phyloP scores from a whole-genome alignment of 768 basidiomycete genomes.

The Lactarius evosmus region DNA sequence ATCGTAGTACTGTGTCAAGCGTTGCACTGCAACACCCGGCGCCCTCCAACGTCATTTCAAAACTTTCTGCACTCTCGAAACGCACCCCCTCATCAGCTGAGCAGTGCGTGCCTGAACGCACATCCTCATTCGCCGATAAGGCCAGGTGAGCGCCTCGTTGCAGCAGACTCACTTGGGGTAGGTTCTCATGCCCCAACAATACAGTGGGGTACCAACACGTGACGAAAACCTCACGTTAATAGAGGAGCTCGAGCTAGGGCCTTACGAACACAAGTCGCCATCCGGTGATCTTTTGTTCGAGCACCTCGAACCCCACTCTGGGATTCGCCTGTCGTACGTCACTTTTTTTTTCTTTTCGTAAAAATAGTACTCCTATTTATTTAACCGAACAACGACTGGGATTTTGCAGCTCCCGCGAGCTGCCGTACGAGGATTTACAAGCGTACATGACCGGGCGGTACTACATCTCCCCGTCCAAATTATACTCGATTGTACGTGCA shows the following conservation, averaged over 20 bases:
- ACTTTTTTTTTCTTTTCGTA: background rate
- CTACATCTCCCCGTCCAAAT: conserved; percentile 80
- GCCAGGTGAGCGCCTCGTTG: conserved; percentile 22
- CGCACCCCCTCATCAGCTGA: conserved; percentile 18
- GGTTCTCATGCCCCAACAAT: conserved; percentile 5
- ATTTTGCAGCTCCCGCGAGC: conserved; percentile 56
- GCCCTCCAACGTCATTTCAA: conserved; percentile 52
- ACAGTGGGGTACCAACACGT: conserved; percentile 32
- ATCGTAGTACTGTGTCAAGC: conserved; percentile 16
- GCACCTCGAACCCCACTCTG: conserved; percentile 85
- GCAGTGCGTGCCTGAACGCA: background rate
- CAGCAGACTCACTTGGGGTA: background rate
- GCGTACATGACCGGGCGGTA: conserved; percentile 80
- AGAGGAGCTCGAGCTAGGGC: conserved; percentile 76
- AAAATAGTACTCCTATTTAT: background rate
- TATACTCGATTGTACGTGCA: conserved; percentile 83
- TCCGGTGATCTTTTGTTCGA: conserved; percentile 75
- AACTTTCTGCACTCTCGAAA: conserved; percentile 43
- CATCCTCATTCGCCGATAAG: conserved; percentile 30
- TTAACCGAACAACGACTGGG: background rate
- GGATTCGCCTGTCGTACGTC: conserved; percentile 77
- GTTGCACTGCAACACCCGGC: conserved; percentile 35
- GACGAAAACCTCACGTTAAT: conserved; percentile 69
- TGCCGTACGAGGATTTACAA: conserved; percentile 75
- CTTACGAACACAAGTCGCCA: conserved; percentile 67